Base-by-base conservation (phyloP, 768 basidiomycete genomes). In the Daedalea quercina region DNA sequence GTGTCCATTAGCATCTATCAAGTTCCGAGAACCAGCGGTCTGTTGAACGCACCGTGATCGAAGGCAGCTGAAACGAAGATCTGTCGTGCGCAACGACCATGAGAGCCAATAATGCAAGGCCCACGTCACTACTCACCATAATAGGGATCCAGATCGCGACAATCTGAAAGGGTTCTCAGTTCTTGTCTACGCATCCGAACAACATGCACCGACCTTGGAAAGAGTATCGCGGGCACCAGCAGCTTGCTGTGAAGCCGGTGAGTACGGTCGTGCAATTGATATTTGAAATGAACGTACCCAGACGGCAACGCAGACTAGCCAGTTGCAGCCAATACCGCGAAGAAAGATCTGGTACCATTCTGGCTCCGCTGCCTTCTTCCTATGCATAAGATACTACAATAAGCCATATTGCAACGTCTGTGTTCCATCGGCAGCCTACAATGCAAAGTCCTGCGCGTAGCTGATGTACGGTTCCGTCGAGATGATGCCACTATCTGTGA, bases 311-410 rank as follows among this genome's bases (percentile, higher is more conserved):
- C 76, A 84, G 34, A 88, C 86, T 1, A 88, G 73, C 85, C 84
- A 88, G 58, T 88, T 88, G 57, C 86, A 88, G 6, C 78, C 86
- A 56, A 88, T 85, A 0, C 85, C 86, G 15, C 85, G 73, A 19
- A 88, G 67, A 67, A 88, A 81, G 34, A 88, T 82, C 62, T 88
- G 80, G 63, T 86, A 73, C 85, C 85, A 88, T 28, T 74, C 66
- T 1, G 86, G 86, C 11, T 80, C 78, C 1, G 68, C 67, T 0
- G 85, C 85, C 62, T 87, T 88, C 35, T 77, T 64, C 44, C 85
- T 87, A 46, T 19, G n/a, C n/a, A n/a, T n/a, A n/a, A n/a, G n/a
- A n/a, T n/a, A n/a, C n/a, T n/a, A n/a, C n/a, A 11, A 9, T 24
- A 24, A 20, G 8, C 12, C 9, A 20, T 11, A 49, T 34, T 20